phyloP scores from a whole-genome alignment of 306 rosid species.

The Castanea mollissima region DNA sequence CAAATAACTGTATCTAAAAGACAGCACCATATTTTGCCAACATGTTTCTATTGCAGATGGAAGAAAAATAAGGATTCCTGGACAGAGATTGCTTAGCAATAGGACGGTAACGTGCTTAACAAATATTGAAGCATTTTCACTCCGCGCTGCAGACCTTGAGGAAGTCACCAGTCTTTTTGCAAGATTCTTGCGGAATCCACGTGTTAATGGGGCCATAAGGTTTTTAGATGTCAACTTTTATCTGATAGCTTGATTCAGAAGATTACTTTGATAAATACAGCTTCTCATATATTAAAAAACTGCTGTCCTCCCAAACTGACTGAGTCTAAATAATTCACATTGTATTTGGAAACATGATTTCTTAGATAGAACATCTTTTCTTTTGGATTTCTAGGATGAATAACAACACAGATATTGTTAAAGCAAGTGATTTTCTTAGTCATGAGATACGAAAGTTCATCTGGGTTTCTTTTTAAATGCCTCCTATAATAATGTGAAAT shows the following conservation, averaged over 20 bases:
- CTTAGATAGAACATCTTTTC: not conserved
- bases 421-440: not conserved
- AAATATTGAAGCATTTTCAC: constrained; percentile 84
- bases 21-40: not conserved
- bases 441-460: not conserved
- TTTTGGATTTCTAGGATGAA: not conserved
- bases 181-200: constrained; percentile 66
- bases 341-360: not conserved
- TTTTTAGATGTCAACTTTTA: constrained; percentile 18
- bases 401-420: not conserved
- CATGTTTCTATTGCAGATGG: constrained; percentile 41
- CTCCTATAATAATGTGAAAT: not conserved
- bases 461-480: not conserved
- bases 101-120: constrained; percentile 67
- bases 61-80: constrained; percentile 53
- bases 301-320: not conserved
- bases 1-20: not conserved
- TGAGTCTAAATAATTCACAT: not conserved
- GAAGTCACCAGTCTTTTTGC: constrained; percentile 77
- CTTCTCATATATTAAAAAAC: not conserved
- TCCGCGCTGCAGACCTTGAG: constrained; percentile 71
- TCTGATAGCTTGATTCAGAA: not conserved
- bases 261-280: not conserved
- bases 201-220: constrained; percentile 86
- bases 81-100: constrained; percentile 62